Base-by-base conservation (phyloP, 805 yeast species). In the Yamadazyma takamatsuzukensis region DNA sequence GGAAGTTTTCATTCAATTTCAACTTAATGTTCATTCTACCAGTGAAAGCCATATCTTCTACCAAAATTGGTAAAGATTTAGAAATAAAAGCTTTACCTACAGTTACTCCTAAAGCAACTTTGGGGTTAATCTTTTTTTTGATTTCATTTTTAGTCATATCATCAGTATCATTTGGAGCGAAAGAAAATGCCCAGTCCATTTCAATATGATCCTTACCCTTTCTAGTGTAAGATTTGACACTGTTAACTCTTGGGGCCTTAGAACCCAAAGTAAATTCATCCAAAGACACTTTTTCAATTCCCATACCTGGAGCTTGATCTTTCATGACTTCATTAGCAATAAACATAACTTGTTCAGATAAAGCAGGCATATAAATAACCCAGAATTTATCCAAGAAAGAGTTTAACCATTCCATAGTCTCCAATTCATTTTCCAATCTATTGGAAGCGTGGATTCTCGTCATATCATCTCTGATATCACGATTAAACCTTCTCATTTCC, bases 351-450 rank as follows among this genome's bases (percentile, higher is more conserved):
- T 76, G 78, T 44, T 82, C 86, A 5, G 88, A 79, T 31, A 84
- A 64, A 1, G 84, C 87, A 19, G 93, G 90, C 95, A 84, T 84
- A 49, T 84, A 84, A 40, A 84, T 82, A 36, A 83, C 84, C 95
- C 95, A 84, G 51, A 84, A 83, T 58, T 84, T 84, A 27, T 79
- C 79, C 53, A 84, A 58, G 49, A 84, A 83, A 15, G 80, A 73
- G 49, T 84, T 84, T 48, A 84, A 55, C 95, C 95, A 84, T 39
- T 80, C 76, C 76, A 84, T 82, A 6, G 89, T 78, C 59, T 84
- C 95, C 34, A 70, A 53, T 46, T 70, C 73, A 29, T 73, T 69
- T 37, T 78, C 84, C 40, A 84, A 61, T 24, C 78, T 66, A 52
- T 81, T 83, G 30, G 68, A 63, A n/a, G 86, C 75, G 17, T 71